Conservation (phyloP, 108 stramenopile genomes). For the Stephanodiscus minutulus region DNA sequence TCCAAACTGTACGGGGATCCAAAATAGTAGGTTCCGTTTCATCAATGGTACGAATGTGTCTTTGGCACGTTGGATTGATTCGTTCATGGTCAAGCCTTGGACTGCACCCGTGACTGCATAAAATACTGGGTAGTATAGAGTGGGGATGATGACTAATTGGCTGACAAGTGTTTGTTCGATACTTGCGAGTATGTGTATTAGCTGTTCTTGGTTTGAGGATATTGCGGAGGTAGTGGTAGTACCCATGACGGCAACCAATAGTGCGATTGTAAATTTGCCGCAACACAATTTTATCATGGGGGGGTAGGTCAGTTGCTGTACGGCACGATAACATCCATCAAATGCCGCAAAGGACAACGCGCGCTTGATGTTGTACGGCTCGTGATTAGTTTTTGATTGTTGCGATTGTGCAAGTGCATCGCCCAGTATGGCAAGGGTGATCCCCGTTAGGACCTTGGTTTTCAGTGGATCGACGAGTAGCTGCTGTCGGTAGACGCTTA, state of each 20-base stretch:
- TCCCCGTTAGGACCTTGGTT: conserved; percentile 78
- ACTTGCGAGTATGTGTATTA: conserved; percentile 36
- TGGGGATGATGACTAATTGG: conserved; percentile 74
- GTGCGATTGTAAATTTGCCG: conserved; percentile 53
- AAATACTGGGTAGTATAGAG: conserved; percentile 76
- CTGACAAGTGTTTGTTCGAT: conserved; percentile 71
- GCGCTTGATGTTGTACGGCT: conserved; percentile 51
- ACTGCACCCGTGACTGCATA: conserved; percentile 58
- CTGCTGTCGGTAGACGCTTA: too few relatives aligned
- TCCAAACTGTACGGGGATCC: conserved; percentile 78
- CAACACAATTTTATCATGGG: conserved; percentile 59
- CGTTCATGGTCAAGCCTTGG: conserved; percentile 52
- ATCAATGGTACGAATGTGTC: conserved; percentile 72
- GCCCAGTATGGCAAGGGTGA: conserved; percentile 53
- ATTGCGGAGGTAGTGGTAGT: not conserved
- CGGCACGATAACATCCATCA: conserved; percentile 68
- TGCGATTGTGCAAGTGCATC: conserved; percentile 64
- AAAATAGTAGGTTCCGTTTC: conserved; percentile 73
- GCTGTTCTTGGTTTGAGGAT: conserved; percentile 2
- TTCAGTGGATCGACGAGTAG: conserved; percentile 47
- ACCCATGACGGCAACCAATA: conserved; percentile 25
- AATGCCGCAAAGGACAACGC: conserved; percentile 69
- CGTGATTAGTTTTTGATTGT: conserved; percentile 27
- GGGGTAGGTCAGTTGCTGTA: conserved; percentile 65
- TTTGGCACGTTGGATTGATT: conserved; percentile 52